Evolutionary conservation across 1,284 basidiomycete genomes (phyloP).

Genomic region (Papiliotrema nemorosa): DNA sequence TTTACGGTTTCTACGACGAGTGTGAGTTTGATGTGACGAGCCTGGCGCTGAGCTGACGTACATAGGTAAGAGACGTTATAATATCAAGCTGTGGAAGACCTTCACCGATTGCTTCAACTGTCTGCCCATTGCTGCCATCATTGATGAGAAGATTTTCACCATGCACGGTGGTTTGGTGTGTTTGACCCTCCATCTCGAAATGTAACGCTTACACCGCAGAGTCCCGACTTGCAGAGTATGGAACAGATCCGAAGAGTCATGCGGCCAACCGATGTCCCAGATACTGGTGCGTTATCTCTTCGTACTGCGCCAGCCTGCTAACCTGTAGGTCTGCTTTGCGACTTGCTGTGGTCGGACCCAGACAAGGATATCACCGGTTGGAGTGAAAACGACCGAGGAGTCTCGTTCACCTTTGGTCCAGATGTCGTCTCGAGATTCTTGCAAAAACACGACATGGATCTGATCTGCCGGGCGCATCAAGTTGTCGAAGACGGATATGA

Average conservation of each 20-base stretch:
- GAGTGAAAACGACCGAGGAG: slow-evolving; percentile 98
- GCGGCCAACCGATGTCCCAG: slow-evolving; percentile 98
- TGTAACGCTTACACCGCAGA: slow-evolving; percentile 69
- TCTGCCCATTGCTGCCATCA: slow-evolving; percentile 61
- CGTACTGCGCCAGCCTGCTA: neutral
- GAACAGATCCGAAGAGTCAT: slow-evolving; percentile 99
- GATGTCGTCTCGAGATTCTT: slow-evolving; percentile 97
- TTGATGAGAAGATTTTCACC: slow-evolving; percentile 62
- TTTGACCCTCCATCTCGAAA: neutral
- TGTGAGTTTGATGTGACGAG: neutral
- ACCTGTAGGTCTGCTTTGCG: slow-evolving; percentile 77
- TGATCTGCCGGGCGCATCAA: slow-evolving; percentile 98
- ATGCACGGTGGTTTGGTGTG: slow-evolving; percentile 50
- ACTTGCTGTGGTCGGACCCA: slow-evolving; percentile 97
- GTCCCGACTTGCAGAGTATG: slow-evolving; percentile 98
- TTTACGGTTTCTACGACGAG: slow-evolving; percentile 2
- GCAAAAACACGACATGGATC: slow-evolving; percentile 99
- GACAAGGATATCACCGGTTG: slow-evolving; percentile 99
- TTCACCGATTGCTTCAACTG: slow-evolving; percentile 65
- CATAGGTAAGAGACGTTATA: slow-evolving; percentile 60
- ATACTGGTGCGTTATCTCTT: slow-evolving; percentile 67
- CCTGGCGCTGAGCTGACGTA: neutral
- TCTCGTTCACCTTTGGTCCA: slow-evolving; percentile 82
- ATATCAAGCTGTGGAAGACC: slow-evolving; percentile 65
- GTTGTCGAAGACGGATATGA: slow-evolving; percentile 99